Evolutionary conservation across 805 yeast species (phyloP), one percentile per base, ranked within the genome.

Genomic region (Pichia membranifaciens): DNA sequence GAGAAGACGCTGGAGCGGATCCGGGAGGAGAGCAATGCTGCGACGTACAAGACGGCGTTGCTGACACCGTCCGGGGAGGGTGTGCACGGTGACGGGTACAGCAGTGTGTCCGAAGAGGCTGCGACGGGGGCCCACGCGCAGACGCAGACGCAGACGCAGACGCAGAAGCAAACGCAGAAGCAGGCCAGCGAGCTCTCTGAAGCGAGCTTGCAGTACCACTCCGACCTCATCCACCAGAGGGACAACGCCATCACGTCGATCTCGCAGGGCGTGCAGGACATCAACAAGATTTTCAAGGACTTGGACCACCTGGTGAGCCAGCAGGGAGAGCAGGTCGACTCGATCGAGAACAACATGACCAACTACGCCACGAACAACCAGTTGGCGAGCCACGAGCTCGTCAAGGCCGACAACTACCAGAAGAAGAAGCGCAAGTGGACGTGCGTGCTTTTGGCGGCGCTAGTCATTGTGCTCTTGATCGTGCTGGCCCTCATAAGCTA

Each of bases 321-420:
- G 62, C 97, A 90, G 61, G 96, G 96, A 5, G 81, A 77, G 28
- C 89, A 86, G 54, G 74, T 90, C 16, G 95, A 88, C 58, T 79
- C 89, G 0, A 79, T 90, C 16, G 96, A 88, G 59, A 87, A 83
- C 51, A 88, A 88, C 64, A 71, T 90, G 39, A 66, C 81, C 22
- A 78, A 75, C 40, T 69, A 84, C 50, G 78, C 82, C 5, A 74
- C 70, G 20, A 83, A 86, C 57, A 76, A 87, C 5, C 82, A 81
- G 47, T 74, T 74, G 45, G 96, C 96, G 0, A 74, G 79, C 28
- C 74, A 76, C 18, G 95, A 89, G 58, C 71, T 90, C 42, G 64
- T 63, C 9, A 81, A 79, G 57, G 96, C 96, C 5, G 80, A 88
- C 52, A 79, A 80, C 43, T 82, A 85, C 55, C 96, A 88, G 61